phyloP scores from a whole-genome alignment of 2,329 filamentous ascomycete genomes.

The Coleophoma eucalyptorum region DNA sequence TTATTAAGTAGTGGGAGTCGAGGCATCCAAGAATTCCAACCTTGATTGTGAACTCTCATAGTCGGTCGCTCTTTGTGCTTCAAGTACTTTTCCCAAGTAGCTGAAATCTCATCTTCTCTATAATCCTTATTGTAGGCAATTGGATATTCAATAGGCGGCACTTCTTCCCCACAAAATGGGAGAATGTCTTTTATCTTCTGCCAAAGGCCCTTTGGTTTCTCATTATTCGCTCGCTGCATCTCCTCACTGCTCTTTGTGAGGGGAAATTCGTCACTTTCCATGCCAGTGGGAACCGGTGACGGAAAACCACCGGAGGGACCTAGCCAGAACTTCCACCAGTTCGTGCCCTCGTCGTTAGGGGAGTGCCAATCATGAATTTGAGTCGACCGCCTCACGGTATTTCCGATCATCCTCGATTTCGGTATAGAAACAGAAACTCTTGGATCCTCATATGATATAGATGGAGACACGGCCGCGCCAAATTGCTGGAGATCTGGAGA shows the following conservation, averaged over 20 bases:
- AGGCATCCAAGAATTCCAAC: constrained; percentile 65
- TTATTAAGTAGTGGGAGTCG: constrained; percentile 75
- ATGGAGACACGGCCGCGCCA: constrained; percentile 3
- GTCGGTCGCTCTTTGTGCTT: constrained; percentile 80
- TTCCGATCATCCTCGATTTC: constrained; percentile 17
- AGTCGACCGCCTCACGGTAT: constrained; percentile 13
- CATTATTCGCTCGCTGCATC: constrained; percentile 13
- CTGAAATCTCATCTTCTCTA: constrained; percentile 56
- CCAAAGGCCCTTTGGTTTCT: constrained; percentile 44
- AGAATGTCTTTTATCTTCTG: constrained; percentile 45
- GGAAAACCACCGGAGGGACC: constrained; percentile 56
- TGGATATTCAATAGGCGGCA: constrained; percentile 46
- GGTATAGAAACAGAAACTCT: constrained; percentile 1
- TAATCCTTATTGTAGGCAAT: constrained; percentile 58
- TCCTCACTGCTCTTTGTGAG: constrained; percentile 31
- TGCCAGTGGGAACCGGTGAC: constrained; percentile 56
- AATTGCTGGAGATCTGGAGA: not conserved
- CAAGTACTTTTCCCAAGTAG: constrained; percentile 82
- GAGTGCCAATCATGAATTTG: constrained; percentile 14
- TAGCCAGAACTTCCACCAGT: constrained; percentile 65
- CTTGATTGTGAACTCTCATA: constrained; percentile 66
- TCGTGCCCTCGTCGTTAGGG: constrained; percentile 8
- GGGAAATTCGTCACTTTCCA: constrained; percentile 32
- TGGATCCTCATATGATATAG: constrained; percentile 6
- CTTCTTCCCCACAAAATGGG: constrained; percentile 36